Conservation (phyloP, 1,139 yeast genomes). For the Protomyces lactucae-debilis region DNA sequence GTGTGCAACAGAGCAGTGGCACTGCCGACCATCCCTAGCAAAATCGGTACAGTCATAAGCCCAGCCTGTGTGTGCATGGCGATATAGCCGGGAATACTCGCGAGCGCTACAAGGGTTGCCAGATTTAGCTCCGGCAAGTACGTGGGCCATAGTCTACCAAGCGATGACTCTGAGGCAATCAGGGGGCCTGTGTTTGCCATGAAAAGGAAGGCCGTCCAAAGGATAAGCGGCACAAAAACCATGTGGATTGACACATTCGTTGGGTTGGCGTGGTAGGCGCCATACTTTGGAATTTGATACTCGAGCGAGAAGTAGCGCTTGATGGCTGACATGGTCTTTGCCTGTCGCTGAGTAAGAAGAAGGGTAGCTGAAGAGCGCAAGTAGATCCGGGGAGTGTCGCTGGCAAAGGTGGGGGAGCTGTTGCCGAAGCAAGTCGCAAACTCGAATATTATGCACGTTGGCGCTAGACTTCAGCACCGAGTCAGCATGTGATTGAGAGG, state of each 20-base stretch:
- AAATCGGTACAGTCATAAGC: slow-evolving; percentile 42
- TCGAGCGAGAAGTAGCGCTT: slow-evolving; percentile 41
- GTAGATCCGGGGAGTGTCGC: no score
- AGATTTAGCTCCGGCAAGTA: slow-evolving; percentile 43
- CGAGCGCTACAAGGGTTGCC: slow-evolving; percentile 42
- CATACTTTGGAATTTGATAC: slow-evolving; percentile 72
- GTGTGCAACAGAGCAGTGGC: slow-evolving; percentile 33
- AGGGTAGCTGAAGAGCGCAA: no score
- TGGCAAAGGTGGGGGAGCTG: no score
- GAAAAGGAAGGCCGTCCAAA: slow-evolving; percentile 52
- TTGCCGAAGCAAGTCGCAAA: no score
- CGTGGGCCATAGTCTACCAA: slow-evolving; percentile 9
- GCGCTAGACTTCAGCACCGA: no score
- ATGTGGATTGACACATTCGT: slow-evolving; percentile 73
- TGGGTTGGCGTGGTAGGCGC: slow-evolving; percentile 69
- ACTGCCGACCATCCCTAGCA: slow-evolving; percentile 37
- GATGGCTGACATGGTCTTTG: neutral
- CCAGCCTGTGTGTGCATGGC: slow-evolving; percentile 46
- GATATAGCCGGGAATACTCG: slow-evolving; percentile 46
- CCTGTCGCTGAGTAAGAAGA: no score
- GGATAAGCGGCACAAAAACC: slow-evolving; percentile 71
- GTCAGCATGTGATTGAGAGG: no score
- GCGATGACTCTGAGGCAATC: slow-evolving; percentile 26
- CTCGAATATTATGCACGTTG: no score
- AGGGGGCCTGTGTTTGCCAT: slow-evolving; percentile 38